These are phyloP conservation scores for Scheffersomyces parashehatae DNA, from an alignment of 1,139 yeast genomes.

Conservation along the genomic window DNA sequence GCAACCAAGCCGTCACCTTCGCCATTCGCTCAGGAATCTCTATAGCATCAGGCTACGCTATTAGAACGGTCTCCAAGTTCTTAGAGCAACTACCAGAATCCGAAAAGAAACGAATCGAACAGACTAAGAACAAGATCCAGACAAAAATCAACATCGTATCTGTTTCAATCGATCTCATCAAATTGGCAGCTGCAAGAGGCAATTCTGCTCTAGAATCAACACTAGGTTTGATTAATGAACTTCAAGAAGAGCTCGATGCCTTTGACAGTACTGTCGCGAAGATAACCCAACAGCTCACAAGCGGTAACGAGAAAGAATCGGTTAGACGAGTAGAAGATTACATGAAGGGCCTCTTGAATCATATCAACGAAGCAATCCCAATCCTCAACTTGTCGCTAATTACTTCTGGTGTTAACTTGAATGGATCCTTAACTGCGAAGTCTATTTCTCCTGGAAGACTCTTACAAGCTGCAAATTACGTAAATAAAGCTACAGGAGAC, in stretches of 20 bases:
- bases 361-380: constrained; percentile 73
- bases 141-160: constrained; percentile 64
- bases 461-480: constrained; percentile 59
- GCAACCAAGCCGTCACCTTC: constrained; percentile 77
- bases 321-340: constrained; percentile 50
- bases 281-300: constrained; percentile 23
- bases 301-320: constrained; percentile 39
- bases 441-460: constrained; percentile 66
- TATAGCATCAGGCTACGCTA: constrained; percentile 74
- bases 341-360: constrained; percentile 47
- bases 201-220: constrained; percentile 65
- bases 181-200: constrained; percentile 70
- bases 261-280: constrained; percentile 54
- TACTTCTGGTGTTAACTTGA: constrained; percentile 68
- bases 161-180: constrained; percentile 70
- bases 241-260: constrained; percentile 58
- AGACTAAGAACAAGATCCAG: constrained; percentile 48
- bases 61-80: constrained; percentile 61
- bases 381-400: constrained; percentile 65
- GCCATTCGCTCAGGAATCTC: constrained; percentile 80
- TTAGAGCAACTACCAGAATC: constrained; percentile 62
- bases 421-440: constrained; percentile 47
- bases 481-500: constrained; percentile 33
- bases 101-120: constrained; percentile 48
- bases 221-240: constrained; percentile 53